phyloP scores from a whole-genome alignment of 139 green algal species.

The Astrephomene gubernaculifera region DNA sequence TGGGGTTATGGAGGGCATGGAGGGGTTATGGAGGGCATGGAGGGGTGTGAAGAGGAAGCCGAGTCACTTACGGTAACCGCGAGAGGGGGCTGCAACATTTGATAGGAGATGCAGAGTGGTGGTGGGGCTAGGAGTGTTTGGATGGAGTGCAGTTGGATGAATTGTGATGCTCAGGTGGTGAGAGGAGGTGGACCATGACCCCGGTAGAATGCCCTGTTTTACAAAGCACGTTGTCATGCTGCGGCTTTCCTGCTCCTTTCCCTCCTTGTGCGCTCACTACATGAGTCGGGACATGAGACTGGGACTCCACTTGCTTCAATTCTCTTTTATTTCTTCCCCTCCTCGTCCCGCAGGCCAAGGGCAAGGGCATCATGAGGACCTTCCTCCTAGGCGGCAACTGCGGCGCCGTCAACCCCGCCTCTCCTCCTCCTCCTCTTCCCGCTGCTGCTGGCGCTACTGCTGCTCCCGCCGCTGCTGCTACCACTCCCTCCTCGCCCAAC shows the following conservation, averaged over 20 bases:
- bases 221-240: not conserved
- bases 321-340: no score
- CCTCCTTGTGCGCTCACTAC: no score
- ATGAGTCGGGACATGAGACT: no score
- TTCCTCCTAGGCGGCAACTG: not conserved
- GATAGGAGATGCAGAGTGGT: not conserved
- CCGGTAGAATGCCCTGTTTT: not conserved
- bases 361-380: conserved; percentile 45
- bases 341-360: not conserved
- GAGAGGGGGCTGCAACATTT: not conserved
- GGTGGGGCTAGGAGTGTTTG: not conserved
- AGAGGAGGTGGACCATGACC: not conserved
- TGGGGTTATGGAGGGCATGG: not conserved
- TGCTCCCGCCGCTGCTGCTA: not conserved
- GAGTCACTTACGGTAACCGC: not conserved
- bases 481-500: no score
- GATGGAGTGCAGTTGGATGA: not conserved
- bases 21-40: not conserved
- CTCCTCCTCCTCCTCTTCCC: not conserved
- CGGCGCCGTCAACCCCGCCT: not conserved
- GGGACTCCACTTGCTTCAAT: no score
- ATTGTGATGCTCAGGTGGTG: not conserved
- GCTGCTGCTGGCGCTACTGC: not conserved
- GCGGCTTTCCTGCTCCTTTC: not conserved
- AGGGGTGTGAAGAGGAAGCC: not conserved